phyloP scores from a whole-genome alignment of 2,329 filamentous ascomycete genomes.

The Hypoxylon sp. region DNA sequence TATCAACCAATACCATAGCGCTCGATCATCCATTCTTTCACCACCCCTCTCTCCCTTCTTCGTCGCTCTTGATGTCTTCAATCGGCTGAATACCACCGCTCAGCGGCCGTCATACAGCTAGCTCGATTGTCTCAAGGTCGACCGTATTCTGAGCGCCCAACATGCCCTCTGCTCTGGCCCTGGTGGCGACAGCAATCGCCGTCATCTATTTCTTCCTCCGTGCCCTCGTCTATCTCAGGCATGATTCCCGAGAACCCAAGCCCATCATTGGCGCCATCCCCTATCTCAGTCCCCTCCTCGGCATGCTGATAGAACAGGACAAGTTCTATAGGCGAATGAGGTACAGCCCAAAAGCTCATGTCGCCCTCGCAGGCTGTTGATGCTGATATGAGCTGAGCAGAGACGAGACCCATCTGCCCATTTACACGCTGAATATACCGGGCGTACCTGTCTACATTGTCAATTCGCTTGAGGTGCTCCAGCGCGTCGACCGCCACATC shows the following conservation, averaged over 20 bases:
- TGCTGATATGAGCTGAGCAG: conserved; percentile 31
- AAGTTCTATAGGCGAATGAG: conserved; percentile 36
- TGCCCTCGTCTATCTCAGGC: conserved; percentile 7
- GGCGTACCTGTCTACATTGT: conserved; percentile 32
- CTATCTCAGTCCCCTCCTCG: conserved; percentile 30
- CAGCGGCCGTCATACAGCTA: conserved; percentile 25
- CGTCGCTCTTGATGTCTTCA: conserved; percentile 28
- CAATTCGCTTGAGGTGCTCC: conserved; percentile 35
- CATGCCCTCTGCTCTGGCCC: conserved; percentile 18
- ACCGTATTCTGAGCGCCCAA: conserved; percentile 22
- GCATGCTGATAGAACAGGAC: conserved; percentile 32
- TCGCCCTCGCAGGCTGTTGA: conserved; percentile 2
- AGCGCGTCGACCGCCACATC: conserved; percentile 40
- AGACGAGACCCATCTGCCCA: conserved; percentile 29
- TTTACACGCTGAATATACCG: conserved; percentile 35
- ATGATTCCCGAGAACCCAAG: conserved; percentile 30
- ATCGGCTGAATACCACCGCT: conserved; percentile 22
- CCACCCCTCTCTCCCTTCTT: conserved; percentile 14
- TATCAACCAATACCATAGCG: conserved; percentile 13
- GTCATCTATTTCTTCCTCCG: conserved; percentile 17
- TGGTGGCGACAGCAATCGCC: conserved; percentile 9
- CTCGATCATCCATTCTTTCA: conserved; percentile 27
- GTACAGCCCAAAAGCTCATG: conserved; percentile 27
- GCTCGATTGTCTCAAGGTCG: conserved; percentile 26
- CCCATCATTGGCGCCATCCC: conserved; percentile 27